Evolutionary conservation across 495 filamentous ascomycete genomes (phyloP), one percentile per base, ranked within the genome.

Genomic region (Penicillium odoratum): DNA sequence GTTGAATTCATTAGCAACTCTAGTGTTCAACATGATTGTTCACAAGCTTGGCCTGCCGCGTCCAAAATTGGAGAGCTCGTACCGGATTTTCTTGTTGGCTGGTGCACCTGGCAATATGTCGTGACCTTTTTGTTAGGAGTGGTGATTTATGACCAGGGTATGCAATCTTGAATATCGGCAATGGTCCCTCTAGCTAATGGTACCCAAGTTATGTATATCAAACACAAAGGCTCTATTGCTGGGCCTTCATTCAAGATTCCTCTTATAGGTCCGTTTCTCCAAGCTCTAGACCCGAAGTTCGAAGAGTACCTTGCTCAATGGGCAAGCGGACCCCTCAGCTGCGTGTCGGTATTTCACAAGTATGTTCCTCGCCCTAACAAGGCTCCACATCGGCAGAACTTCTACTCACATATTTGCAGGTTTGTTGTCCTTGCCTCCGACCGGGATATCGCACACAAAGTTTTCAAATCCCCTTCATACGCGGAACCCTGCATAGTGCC

Each of bases 301-400:
- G 83, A 87, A 30, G 81, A 86, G 55, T 97, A 97, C 68, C 74
- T 89, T 56, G 84, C 77, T 28, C 93, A 97, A 78, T 97, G 92
- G 92, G 66, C 81, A 40, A 92, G 89, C 69, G 93, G 90, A 0
- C 83, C 85, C 28, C 81, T 97, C 48, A 95, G 91, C 72, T 97
- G 93, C 71, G 92, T 97, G 59, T 95, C 91, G 5, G 87, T 97
- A 51, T 97, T 97, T 71, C 93, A 97, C 80, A 97, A 96, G 91
- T 95, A 83, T 46, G 87, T 66, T 25, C 0, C 31, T 48, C 13
- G 38, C 18, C 16, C 13, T 7, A 43, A 45, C 48, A 18, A 3
- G 10, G 28, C 2, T 36, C 13, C 11, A 31, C 10, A 29, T 13
- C 15, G 8, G 11, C 11, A 30, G 7, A 40, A 5, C 38, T 40